phyloP scores from a whole-genome alignment of 192 early-diverging fungal genomes.

The Linnemannia exigua region DNA sequence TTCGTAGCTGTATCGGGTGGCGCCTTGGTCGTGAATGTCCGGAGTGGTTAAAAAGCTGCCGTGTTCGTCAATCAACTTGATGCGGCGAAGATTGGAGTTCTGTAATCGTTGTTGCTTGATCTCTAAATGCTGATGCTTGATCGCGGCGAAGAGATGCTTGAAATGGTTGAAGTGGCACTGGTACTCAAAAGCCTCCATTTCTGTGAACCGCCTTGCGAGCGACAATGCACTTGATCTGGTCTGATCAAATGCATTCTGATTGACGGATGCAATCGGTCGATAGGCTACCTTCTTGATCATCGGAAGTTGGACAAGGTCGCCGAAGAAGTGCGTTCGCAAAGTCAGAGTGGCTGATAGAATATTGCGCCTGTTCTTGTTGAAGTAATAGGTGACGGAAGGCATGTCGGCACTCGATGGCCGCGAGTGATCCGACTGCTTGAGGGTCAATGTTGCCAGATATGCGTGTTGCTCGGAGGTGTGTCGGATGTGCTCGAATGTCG shows the following conservation, averaged over 20 bases:
- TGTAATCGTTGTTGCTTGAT: not conserved
- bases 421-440: not conserved
- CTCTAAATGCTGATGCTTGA: not conserved
- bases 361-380: not conserved
- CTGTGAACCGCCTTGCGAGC: not conserved
- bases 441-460: not conserved
- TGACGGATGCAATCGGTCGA: not conserved
- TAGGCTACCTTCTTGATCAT: slow-evolving; percentile 1
- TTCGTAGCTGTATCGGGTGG: not conserved
- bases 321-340: not conserved
- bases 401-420: not conserved
- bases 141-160: not conserved
- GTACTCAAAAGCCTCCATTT: not conserved
- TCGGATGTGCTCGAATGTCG: not conserved
- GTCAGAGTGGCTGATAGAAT: not conserved
- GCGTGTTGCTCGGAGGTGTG: not conserved
- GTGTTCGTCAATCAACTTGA: not conserved
- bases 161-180: not conserved
- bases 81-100: not conserved
- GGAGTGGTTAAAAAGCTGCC: not conserved
- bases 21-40: not conserved
- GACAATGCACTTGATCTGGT: not conserved
- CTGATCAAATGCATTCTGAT: not conserved
- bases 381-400: not conserved
- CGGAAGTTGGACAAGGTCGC: not conserved